Percentiles rank a stretch among this genome's conserved stretches.
These are phyloP conservation scores for Pleurostoma richardsiae DNA, from an alignment of 2,329 filamentous ascomycete genomes.

Conservation along the genomic window DNA sequence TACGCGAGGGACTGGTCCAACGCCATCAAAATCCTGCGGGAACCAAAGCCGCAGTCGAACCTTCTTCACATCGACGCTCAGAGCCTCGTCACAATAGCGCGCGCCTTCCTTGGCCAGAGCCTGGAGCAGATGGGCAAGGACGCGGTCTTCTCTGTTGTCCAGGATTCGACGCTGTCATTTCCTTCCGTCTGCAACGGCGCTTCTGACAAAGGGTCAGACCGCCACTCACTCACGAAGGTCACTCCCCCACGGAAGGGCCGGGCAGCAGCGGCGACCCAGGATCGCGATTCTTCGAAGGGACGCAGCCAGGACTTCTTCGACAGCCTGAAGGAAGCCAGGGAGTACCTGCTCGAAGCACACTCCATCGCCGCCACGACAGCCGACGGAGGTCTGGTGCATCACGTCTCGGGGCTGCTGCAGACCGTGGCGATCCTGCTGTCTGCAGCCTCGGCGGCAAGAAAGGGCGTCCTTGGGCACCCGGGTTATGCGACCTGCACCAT, in stretches of 20 bases:
- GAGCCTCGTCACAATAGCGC: slow-evolving; percentile 54
- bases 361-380: slow-evolving; percentile 46
- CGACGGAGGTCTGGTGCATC: slow-evolving; percentile 57
- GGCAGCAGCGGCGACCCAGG: slow-evolving; percentile 11
- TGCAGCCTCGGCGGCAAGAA: slow-evolving; percentile 46
- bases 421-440: slow-evolving; percentile 62
- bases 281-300: slow-evolving; percentile 1
- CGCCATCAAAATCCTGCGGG: slow-evolving; percentile 9
- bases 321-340: slow-evolving; percentile 60
- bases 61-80: slow-evolving; percentile 19
- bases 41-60: background rate
- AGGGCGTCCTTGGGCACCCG: slow-evolving; percentile 41
- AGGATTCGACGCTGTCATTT: slow-evolving; percentile 88
- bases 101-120: slow-evolving; percentile 63
- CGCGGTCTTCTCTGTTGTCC: slow-evolving; percentile 81
- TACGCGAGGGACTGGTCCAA: slow-evolving; percentile 48
- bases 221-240: slow-evolving; percentile 25
- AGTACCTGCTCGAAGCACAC: slow-evolving; percentile 61
- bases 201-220: slow-evolving; percentile 31
- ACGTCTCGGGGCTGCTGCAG: slow-evolving; percentile 58
- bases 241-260: slow-evolving; percentile 26
- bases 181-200: slow-evolving; percentile 55
- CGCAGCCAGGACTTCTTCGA: slow-evolving; percentile 45
- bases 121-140: slow-evolving; percentile 70
- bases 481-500: slow-evolving; percentile 58